phyloP scores from a whole-genome alignment of 1,284 basidiomycete species.

The Sphagnurus paluster region DNA sequence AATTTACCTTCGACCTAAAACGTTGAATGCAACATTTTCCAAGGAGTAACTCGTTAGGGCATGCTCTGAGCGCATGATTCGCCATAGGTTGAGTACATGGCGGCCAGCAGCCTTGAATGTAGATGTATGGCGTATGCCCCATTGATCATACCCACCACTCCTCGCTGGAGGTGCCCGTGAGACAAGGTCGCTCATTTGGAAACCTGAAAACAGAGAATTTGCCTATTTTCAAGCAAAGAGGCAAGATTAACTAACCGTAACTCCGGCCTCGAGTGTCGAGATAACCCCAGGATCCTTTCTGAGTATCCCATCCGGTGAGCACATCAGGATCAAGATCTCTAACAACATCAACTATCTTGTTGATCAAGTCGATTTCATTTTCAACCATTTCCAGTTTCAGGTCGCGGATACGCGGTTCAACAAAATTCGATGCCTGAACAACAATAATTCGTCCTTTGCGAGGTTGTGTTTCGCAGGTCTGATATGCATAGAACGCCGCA shows the following conservation, averaged over 20 bases:
- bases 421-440: conserved; percentile 42
- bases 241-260: conserved; percentile 49
- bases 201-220: conserved; percentile 40
- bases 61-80: conserved; percentile 87
- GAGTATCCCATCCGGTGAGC: conserved; percentile 90
- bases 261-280: conserved; percentile 66
- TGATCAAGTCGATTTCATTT: conserved; percentile 83
- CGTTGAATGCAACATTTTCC: conserved; percentile 86
- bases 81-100: conserved; percentile 92
- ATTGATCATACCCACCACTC: conserved; percentile 48
- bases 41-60: conserved; percentile 83
- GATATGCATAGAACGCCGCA: conserved; percentile 53
- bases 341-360: conserved; percentile 76
- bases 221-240: conserved; percentile 3
- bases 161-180: conserved; percentile 56
- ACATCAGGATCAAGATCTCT: conserved; percentile 88
- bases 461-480: conserved; percentile 27
- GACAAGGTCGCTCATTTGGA: conserved; percentile 67
- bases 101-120: conserved; percentile 86
- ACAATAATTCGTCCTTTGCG: conserved; percentile 61
- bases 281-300: conserved; percentile 91
- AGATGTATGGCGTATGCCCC: conserved; percentile 77
- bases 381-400: conserved; percentile 58
- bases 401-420: conserved; percentile 41
- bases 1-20: conserved; percentile 70